phyloP scores from a whole-genome alignment of 2,329 filamentous ascomycete species.

The Talaromyces sp. region DNA sequence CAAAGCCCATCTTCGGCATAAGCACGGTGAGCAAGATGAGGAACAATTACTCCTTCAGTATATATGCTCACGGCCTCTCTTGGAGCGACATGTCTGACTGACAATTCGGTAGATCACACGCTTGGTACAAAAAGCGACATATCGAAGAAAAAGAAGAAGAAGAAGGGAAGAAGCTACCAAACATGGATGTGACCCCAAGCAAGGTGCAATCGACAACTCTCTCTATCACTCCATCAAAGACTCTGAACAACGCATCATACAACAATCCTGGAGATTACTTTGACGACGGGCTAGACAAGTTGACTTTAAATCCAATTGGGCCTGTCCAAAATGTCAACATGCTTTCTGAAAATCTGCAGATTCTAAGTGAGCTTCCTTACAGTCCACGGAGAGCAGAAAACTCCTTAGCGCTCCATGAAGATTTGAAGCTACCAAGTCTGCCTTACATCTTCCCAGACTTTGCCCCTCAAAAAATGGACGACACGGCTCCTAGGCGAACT shows the following conservation, averaged over 20 bases:
- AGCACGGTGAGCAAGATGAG: constrained; percentile 55
- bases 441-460: neutral
- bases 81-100: neutral
- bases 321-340: neutral
- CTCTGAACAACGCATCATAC: neutral
- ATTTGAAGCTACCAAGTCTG: neutral
- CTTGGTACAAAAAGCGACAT: neutral
- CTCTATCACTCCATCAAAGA: constrained; percentile 5
- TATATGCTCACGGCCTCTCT: constrained; percentile 14
- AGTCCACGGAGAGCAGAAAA: neutral
- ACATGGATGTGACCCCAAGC: neutral
- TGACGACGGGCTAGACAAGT: neutral
- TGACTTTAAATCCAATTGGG: neutral
- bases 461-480: neutral
- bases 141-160: neutral
- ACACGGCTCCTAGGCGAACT: neutral
- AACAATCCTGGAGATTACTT: neutral
- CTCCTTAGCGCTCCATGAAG: neutral
- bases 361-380: neutral
- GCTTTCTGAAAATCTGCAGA: neutral
- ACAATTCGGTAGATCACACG: neutral
- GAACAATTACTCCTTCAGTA: constrained; percentile 49
- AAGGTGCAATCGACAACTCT: neutral
- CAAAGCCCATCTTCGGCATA: constrained; percentile 67
- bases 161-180: neutral